phyloP scores from a whole-genome alignment of 148 eudicot genomes.

The Amaranthus hypochondriacus region DNA sequence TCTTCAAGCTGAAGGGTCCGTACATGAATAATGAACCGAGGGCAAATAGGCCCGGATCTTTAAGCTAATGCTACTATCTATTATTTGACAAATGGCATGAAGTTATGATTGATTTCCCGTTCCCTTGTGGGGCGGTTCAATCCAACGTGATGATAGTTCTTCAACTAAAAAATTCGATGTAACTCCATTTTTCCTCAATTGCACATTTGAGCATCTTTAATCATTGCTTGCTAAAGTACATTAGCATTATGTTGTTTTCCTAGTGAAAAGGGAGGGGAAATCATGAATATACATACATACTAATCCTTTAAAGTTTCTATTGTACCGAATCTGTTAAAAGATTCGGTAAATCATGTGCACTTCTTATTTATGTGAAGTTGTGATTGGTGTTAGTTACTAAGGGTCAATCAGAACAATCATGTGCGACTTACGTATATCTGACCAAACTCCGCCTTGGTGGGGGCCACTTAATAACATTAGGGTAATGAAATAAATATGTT shows the following conservation, averaged over 20 bases:
- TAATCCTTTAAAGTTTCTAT: neutral
- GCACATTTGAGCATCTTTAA: constrained; percentile 3
- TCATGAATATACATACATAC: neutral
- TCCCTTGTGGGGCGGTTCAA: neutral
- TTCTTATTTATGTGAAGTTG: no score
- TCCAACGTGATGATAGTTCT: constrained; percentile 14
- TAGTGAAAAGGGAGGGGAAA: neutral
- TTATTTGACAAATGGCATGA: constrained; percentile 12
- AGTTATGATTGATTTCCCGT: constrained; percentile 1
- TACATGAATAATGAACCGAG: neutral
- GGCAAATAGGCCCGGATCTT: neutral
- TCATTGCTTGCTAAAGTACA: constrained; percentile 12
- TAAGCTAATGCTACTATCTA: constrained; percentile 19
- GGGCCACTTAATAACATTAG: no score
- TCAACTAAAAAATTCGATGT: neutral
- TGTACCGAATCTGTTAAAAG: neutral
- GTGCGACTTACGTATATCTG: no score
- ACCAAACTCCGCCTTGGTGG: no score
- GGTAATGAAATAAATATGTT: no score
- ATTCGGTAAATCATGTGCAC: neutral
- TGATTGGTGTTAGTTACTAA: no score
- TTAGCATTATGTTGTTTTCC: constrained; percentile 12
- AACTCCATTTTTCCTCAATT: neutral
- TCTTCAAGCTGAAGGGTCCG: constrained; percentile 21
- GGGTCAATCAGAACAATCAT: no score